Conservation (phyloP, 768 basidiomycete genomes). For the Pleurotus salmoneostramineus region DNA sequence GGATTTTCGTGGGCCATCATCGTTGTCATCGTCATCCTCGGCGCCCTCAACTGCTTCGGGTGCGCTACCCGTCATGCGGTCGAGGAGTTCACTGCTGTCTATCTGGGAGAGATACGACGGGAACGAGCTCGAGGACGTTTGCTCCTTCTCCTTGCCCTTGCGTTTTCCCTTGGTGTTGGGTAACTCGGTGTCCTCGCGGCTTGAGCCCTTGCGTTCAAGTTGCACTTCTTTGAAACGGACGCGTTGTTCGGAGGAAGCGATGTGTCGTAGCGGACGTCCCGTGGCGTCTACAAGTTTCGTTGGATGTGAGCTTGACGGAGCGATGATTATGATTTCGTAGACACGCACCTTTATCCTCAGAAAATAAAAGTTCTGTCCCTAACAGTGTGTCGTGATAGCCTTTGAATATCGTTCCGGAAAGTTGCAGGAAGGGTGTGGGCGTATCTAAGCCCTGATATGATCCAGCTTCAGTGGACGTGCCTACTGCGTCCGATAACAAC, state of each 20-base stretch:
- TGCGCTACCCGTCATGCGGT: constrained; percentile 25
- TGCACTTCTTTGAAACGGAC: constrained; percentile 73
- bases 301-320: background rate
- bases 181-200: background rate
- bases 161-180: constrained; percentile 1
- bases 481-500: background rate
- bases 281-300: constrained; percentile 28
- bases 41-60: constrained; percentile 7
- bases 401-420: constrained; percentile 71
- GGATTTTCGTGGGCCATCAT: background rate
- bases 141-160: constrained; percentile 11
- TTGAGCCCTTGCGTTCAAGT: constrained; percentile 35
- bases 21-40: background rate
- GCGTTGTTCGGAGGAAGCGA: constrained; percentile 63
- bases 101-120: constrained; percentile 3
- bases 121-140: constrained; percentile 5
- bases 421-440: constrained; percentile 71
- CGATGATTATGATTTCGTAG: background rate
- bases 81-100: constrained; percentile 13
- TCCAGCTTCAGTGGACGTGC: background rate
- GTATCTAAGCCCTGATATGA: constrained; percentile 66
- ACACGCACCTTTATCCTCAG: constrained; percentile 56
- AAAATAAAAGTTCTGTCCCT: constrained; percentile 75
- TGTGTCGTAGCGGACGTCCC: constrained; percentile 46
- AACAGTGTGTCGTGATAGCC: constrained; percentile 65